A percentile compares a stretch with the other conserved stretches of the same genome.
Evolutionary conservation across 805 yeast genomes (phyloP).

Genomic region (Sugiyamaella qingdaonensis): DNA sequence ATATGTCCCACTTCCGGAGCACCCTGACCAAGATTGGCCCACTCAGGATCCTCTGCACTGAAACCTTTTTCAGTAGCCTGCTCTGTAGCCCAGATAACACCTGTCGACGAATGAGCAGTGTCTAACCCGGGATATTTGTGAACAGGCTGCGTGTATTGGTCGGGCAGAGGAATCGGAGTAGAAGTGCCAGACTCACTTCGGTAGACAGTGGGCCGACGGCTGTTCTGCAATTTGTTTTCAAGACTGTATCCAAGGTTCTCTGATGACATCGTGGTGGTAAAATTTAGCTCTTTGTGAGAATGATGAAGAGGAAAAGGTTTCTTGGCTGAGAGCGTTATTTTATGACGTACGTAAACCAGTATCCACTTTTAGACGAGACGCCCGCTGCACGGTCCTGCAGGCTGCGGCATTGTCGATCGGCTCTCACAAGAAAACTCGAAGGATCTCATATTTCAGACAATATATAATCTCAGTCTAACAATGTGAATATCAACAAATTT

Average conservation of each 20-base stretch:
- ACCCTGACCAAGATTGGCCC: slow-evolving; percentile 64
- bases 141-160: slow-evolving; percentile 25
- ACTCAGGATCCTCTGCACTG: slow-evolving; percentile 36
- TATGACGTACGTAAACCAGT: too few species aligned
- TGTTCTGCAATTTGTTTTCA: not conserved
- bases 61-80: slow-evolving; percentile 56
- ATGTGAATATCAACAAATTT: too few species aligned
- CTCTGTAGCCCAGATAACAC: slow-evolving; percentile 63
- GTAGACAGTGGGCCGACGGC: slow-evolving; percentile 16
- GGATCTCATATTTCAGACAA: too few species aligned
- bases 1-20: slow-evolving; percentile 62
- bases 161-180: slow-evolving; percentile 29
- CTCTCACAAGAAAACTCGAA: too few species aligned
- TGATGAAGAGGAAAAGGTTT: too few species aligned
- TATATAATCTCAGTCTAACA: too few species aligned
- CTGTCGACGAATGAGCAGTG: slow-evolving; percentile 55
- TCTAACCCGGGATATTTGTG: slow-evolving; percentile 54
- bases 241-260: not conserved
- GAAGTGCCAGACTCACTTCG: slow-evolving; percentile 24
- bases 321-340: too few species aligned
- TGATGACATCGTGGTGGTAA: not conserved
- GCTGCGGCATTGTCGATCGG: too few species aligned
- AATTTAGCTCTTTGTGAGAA: too few species aligned
- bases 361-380: too few species aligned
- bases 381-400: too few species aligned